Evolutionary conservation across 257 asterid species (phyloP), one percentile per base, ranked within the genome.

Genomic region (Anisodus acutangulus): DNA sequence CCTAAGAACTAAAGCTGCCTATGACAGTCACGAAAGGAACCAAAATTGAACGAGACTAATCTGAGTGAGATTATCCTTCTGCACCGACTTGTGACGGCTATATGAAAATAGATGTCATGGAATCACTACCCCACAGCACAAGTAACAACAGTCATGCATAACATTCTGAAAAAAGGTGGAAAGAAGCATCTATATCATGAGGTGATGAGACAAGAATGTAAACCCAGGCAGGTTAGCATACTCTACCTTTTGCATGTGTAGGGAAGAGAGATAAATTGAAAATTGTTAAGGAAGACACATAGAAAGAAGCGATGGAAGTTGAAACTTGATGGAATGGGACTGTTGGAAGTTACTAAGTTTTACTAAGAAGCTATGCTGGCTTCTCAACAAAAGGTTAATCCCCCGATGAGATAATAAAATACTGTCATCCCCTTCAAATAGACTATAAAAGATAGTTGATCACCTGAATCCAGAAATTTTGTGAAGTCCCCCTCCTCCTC

Each of bases 1-100:
- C 63, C 68, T 85, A 26, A 87, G 93, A 90, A 91, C 95, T 69
- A 87, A 85, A 89, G 88, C 85, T 79, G 88, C 89, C 22, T 93
- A 92, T 51, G 81, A 81, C 68, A 84, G 84, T 60, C 85, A 83
- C 49, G 87, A 84, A 82, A 90, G 89, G 82, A 88, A 80, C 85
- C 49, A 49, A 86, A 83, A 79, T 22, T 13, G 83, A 83, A 81
- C 57, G 67, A 76, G 76, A 45, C 43, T 60, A 9, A 59, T 8
- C 9, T 62, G 72, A 81, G 76, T 39, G 74, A 3, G 37, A 82
- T 51, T 79, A 76, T 26, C 22, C 60, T 47, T 45, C 68, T 8
- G 8, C 16, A 69, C 45, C 22, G 41, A 7, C 80, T 37, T 10
- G 8, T 53, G 69, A 69, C 6, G 2, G 64, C 39, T 47, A 70